phyloP scores from a whole-genome alignment of 805 yeast species.

The Candida railenensis region DNA sequence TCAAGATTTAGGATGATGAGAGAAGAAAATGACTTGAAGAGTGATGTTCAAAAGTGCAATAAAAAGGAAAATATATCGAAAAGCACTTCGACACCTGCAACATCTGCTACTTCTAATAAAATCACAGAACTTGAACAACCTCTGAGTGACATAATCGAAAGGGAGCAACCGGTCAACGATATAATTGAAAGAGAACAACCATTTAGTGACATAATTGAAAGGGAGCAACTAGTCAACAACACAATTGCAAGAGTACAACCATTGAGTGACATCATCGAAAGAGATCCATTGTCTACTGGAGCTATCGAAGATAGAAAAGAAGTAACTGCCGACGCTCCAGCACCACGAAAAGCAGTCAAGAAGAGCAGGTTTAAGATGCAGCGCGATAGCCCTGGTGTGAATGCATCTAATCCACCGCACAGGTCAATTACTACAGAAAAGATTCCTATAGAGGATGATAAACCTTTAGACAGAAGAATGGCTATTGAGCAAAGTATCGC shows the following conservation, averaged over 20 bases:
- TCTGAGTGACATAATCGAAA: slow-evolving; percentile 4
- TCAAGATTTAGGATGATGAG: slow-evolving; percentile 14
- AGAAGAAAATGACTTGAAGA: slow-evolving; percentile 5
- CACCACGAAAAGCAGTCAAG: background rate
- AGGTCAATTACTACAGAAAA: slow-evolving; percentile 1
- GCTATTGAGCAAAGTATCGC: slow-evolving; percentile 13
- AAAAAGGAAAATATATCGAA: background rate
- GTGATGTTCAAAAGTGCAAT: background rate
- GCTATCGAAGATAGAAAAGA: too few species aligned
- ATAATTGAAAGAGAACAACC: slow-evolving; percentile 4
- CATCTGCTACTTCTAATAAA: too few species aligned
- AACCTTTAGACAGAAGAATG: slow-evolving; percentile 11
- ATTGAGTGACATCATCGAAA: too few species aligned
- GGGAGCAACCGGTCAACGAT: slow-evolving; percentile 4
- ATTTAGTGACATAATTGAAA: slow-evolving; percentile 6
- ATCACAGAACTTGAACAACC: background rate
- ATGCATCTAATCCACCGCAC: background rate
- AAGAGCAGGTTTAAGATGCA: background rate
- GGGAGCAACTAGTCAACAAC: too few species aligned
- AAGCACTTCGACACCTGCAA: too few species aligned
- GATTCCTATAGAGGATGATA: slow-evolving; percentile 6
- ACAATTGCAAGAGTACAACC: too few species aligned
- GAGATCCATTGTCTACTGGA: too few species aligned
- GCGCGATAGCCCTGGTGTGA: background rate
- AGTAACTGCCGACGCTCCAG: too few species aligned